Conservation (phyloP, 768 basidiomycete genomes). For the Leucocoprinus sp. region DNA sequence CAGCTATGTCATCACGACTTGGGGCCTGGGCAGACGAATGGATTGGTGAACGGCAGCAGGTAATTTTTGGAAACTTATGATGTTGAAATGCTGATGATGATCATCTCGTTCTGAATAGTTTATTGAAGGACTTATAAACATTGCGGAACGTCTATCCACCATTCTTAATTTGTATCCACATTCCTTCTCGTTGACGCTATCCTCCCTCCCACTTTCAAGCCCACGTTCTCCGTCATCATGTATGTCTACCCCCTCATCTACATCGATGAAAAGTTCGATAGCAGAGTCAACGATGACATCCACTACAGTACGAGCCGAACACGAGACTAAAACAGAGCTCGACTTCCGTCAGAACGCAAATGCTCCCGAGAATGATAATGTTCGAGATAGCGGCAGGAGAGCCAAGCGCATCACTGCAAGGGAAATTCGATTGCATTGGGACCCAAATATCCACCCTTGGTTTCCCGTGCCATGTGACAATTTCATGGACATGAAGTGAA, state of each 20-base stretch:
- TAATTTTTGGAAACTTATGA: neutral
- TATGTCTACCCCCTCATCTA: neutral
- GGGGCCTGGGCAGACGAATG: conserved; percentile 7
- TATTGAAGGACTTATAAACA: neutral
- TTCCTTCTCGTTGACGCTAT: too few species aligned
- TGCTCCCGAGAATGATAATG: neutral
- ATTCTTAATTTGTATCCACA: too few species aligned
- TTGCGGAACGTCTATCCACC: neutral
- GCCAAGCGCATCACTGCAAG: neutral
- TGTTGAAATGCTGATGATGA: neutral
- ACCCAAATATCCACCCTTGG: conserved; percentile 8
- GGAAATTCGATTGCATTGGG: conserved; percentile 1
- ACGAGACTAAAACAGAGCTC: neutral
- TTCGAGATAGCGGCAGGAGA: neutral
- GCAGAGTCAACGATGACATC: neutral
- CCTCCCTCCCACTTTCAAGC: neutral
- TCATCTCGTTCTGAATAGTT: neutral
- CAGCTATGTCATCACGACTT: neutral
- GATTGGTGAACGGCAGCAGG: conserved; percentile 5
- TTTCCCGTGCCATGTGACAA: neutral
- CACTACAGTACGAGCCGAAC: neutral
- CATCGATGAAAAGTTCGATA: neutral
- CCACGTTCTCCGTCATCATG: neutral
- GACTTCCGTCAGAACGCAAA: too few species aligned
- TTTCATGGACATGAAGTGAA: neutral